Conservation (phyloP, 2,329 filamentous ascomycete genomes). For the Thelonectria discophora region DNA sequence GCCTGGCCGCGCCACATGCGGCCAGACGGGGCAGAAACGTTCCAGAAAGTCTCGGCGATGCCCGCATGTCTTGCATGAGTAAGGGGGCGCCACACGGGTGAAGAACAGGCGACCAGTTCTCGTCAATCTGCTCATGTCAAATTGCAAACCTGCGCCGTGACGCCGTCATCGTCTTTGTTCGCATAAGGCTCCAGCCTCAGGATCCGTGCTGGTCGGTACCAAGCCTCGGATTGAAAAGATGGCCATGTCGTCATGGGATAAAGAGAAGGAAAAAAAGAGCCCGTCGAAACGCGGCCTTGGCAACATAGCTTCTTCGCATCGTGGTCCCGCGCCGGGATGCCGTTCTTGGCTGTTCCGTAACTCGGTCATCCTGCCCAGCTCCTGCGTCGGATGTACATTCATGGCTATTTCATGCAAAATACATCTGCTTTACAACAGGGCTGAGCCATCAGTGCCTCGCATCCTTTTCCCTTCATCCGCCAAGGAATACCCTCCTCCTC, state of each 20-base stretch:
- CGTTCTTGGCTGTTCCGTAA: too few relatives aligned
- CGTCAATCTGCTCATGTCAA: background rate
- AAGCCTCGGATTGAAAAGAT: conserved; percentile 3
- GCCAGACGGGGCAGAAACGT: background rate
- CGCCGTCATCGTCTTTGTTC: background rate
- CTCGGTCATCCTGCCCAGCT: too few relatives aligned
- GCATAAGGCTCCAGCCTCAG: background rate
- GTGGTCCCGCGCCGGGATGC: too few relatives aligned
- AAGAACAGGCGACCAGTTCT: too few relatives aligned
- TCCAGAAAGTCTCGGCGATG: conserved; percentile 13
- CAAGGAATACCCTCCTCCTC: background rate
- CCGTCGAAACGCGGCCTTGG: background rate
- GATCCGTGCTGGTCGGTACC: conserved; percentile 17
- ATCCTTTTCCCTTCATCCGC: background rate
- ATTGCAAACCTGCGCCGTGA: background rate
- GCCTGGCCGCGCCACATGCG: background rate
- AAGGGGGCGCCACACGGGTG: background rate
- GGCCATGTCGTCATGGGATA: conserved; percentile 2
- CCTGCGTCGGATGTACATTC: too few relatives aligned
- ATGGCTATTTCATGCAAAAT: too few relatives aligned
- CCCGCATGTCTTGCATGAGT: background rate
- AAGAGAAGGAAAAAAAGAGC: background rate
- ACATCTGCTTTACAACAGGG: background rate
- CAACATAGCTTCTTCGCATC: too few relatives aligned
- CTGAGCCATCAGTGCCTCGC: background rate